Evolutionary conservation across 2,329 filamentous ascomycete species (phyloP).

Genomic region (Neofusicoccum laricinum): DNA sequence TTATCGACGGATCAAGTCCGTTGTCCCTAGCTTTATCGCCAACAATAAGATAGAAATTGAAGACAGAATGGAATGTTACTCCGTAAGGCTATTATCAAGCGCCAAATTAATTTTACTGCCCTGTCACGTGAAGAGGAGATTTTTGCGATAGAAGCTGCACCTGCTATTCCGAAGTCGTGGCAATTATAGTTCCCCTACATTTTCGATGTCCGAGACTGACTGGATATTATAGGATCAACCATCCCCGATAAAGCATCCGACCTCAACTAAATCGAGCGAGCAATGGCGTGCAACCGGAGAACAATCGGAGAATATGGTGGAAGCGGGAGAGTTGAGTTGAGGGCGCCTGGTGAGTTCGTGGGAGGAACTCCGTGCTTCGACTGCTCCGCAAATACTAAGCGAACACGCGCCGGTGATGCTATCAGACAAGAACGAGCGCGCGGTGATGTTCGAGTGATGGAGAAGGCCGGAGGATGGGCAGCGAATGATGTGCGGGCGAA

Average conservation of each 20-base stretch:
- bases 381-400: background rate
- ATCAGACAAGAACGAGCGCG: background rate
- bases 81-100: too few species aligned
- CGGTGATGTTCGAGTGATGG: background rate
- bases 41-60: too few species aligned
- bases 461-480: background rate
- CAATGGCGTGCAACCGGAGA: background rate
- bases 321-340: background rate
- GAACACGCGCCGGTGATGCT: too few species aligned
- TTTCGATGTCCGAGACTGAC: background rate
- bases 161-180: too few species aligned
- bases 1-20: too few species aligned
- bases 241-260: too few species aligned
- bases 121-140: background rate
- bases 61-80: too few species aligned
- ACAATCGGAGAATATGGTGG: background rate
- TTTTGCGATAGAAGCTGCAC: background rate
- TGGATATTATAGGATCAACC: too few species aligned
- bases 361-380: background rate
- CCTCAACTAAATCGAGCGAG: too few species aligned
- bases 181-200: background rate
- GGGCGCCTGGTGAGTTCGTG: background rate
- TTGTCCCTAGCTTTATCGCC: too few species aligned
- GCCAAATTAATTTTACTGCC: too few species aligned
- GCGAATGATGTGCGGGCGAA: constrained; percentile 14